A percentile compares a stretch with the other conserved stretches of the same genome.
Evolutionary conservation across 805 yeast species (phyloP).

Genomic region (Saturnispora sanitii): DNA sequence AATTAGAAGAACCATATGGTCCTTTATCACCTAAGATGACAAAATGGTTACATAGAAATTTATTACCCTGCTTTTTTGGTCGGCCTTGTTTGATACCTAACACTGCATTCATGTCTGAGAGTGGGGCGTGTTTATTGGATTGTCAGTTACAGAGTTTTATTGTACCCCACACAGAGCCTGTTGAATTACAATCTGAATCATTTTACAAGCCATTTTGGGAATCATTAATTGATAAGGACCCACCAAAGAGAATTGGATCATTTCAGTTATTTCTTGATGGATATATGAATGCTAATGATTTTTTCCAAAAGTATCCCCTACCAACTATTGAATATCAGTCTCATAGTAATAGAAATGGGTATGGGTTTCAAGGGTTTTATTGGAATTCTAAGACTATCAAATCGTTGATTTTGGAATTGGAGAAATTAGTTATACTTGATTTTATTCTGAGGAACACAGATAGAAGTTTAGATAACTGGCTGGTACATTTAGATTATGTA

Average conservation of each 20-base stretch:
- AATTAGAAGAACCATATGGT: slow-evolving; percentile 75
- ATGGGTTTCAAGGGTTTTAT: slow-evolving; percentile 25
- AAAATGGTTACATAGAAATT: slow-evolving; percentile 65
- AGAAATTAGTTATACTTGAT: slow-evolving; percentile 60
- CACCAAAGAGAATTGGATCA: slow-evolving; percentile 47
- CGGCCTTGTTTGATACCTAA: slow-evolving; percentile 64
- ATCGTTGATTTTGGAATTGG: slow-evolving; percentile 52
- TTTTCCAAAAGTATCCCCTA: slow-evolving; percentile 45
- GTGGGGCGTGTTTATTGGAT: slow-evolving; percentile 39
- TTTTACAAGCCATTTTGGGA: slow-evolving; percentile 49
- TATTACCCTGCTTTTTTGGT: slow-evolving; percentile 72
- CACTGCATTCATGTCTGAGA: slow-evolving; percentile 61
- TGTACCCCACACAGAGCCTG: slow-evolving; percentile 59
- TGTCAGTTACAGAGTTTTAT: slow-evolving; percentile 37
- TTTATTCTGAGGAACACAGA: slow-evolving; percentile 70
- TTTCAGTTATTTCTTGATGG: slow-evolving; percentile 42
- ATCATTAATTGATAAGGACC: slow-evolving; percentile 21
- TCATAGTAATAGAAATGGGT: neutral
- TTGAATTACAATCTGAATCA: slow-evolving; percentile 35
- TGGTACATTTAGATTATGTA: slow-evolving; percentile 49
- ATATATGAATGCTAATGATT: slow-evolving; percentile 38
- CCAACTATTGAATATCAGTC: slow-evolving; percentile 22
- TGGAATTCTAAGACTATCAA: slow-evolving; percentile 44
- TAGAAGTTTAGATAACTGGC: slow-evolving; percentile 69
- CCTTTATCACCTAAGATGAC: slow-evolving; percentile 73